Base-by-base conservation (phyloP, 2,329 filamentous ascomycete species). In the Pseudocercospora cruenta region DNA sequence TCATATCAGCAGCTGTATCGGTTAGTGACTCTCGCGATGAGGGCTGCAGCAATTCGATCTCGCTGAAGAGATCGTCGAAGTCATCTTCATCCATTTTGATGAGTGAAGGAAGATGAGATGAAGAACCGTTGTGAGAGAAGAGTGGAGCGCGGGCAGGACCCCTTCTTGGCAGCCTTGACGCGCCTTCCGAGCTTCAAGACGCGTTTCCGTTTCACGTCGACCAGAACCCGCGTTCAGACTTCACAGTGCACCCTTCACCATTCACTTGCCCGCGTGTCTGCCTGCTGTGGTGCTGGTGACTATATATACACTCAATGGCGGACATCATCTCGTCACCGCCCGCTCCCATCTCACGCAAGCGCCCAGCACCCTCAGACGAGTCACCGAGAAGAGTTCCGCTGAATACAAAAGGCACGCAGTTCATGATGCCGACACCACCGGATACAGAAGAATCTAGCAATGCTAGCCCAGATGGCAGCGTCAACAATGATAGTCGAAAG, bases 381-480 rank as follows among this genome's bases (percentile, higher is more conserved):
- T 67, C 68, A 14, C 67, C 69, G n/a, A 64, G 64, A 16, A 69
- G 71, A 60, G 75, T 71, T 51, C 74, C 72, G 53, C 70, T 77
- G 21, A 77, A 77, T 60, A 69, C 76, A 22, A 76, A 74, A 57
- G 76, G 75, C 24, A 70, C 65, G 9, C 76, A 77, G 36, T 77
- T 77, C 72, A 70, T 75, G 49, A 75, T 77, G 73, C 74, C 75
- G 9, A 76, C 75, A 16, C 73, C 75, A 26, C 74, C 75, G 14
- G 74, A 75, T 47, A 75, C 75, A 16, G 75, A 76, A 24, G 64
- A 72, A 3, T 77, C 75, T 1, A 76, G 73, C 64, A 73, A 73
- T 67, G 68, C 70, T 1, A 76, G 73, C 65, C 71, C 73, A 2
- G 63, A 66, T 4, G 66, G 58, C 4, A 71, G 61, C 26, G 33